Evolutionary conservation across 352 stramenopile genomes (phyloP), one percentile per base, ranked within the genome.

Genomic region (Thalassiosira mediterranea): DNA sequence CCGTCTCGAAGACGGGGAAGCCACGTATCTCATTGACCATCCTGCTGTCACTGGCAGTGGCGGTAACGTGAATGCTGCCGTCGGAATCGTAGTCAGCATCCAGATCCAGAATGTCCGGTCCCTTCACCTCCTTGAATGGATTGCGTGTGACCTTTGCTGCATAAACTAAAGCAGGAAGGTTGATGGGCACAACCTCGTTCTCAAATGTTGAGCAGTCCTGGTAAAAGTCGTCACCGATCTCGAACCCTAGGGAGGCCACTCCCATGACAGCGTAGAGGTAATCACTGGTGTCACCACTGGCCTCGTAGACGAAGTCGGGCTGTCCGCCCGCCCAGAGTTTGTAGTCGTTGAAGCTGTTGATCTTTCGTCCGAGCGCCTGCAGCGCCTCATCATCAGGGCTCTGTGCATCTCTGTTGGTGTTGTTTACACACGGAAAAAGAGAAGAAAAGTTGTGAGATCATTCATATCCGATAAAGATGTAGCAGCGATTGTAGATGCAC

Each of bases 141-240:
- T 40, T 60, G 23, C 25, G 8, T 2, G 63, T 62, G n/a, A 69
- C 37, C 46, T 67, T 72, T 28, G 46, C 40, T 7, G 62, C 31
- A 51, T 82, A 76, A 1, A 65, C 47, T 13, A 83, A 53, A 17
- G 61, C 26, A 25, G 11, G 17, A 4, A 59, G 4, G 34, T 75
- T 65, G 7, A 44, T 51, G 4, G 21, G 32, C 1, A 67, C 10
- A 7, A 75, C 56, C 11, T 61, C 17, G 3, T 61, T 8, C 46
- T 76, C 48, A 57, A 83, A 79, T 10, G 40, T 26, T 8, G 17
- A 10, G 29, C 68, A 79, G 38, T 48, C 28, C 54, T 67, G 42
- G 21, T 79, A 58, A 37, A 79, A 78, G 7, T 58, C 38, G 17
- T 40, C 52, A 15, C 73, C 73, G 47, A 83, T 37, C 31, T 87